Conservation (phyloP, 495 filamentous ascomycete genomes). For the Aspergillus wentii region DNA sequence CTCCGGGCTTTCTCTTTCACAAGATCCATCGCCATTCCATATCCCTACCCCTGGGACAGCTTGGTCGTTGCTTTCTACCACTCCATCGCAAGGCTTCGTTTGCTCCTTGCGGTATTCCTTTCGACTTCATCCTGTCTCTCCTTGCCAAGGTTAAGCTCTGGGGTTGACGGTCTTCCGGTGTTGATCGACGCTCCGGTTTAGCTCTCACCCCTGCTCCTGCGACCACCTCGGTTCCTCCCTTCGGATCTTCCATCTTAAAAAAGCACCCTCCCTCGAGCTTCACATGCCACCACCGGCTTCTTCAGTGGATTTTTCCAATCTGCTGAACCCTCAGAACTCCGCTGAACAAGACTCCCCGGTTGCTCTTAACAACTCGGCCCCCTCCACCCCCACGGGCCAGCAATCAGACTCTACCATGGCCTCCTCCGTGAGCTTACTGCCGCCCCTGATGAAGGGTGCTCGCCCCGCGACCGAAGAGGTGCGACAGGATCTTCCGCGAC, state of each 20-base stretch:
- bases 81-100: constrained; percentile 4
- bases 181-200: constrained; percentile 29
- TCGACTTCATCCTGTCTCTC: constrained; percentile 3
- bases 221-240: no score
- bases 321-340: constrained; percentile 60
- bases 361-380: constrained; percentile 11
- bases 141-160: constrained; percentile 10
- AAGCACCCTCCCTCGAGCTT: constrained; percentile 28
- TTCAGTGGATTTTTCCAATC: constrained; percentile 72
- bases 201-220: constrained; percentile 19
- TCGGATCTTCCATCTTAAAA: no score
- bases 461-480: constrained; percentile 53
- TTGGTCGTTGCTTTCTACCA: no score
- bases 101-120: constrained; percentile 10
- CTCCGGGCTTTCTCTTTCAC: no score
- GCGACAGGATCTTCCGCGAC: constrained; percentile 80
- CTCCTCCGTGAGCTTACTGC: constrained; percentile 62
- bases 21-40: no score
- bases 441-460: constrained; percentile 61
- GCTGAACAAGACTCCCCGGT: constrained; percentile 17
- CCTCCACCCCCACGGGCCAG: constrained; percentile 20
- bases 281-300: constrained; percentile 72
- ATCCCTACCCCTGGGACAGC: no score
- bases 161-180: constrained; percentile 20
- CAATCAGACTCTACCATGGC: constrained; percentile 57